A percentile compares a stretch with the other conserved stretches of the same genome.
Evolutionary conservation across 108 stramenopile genomes (phyloP).

Genomic region (Cylindrotheca fusiformis): DNA sequence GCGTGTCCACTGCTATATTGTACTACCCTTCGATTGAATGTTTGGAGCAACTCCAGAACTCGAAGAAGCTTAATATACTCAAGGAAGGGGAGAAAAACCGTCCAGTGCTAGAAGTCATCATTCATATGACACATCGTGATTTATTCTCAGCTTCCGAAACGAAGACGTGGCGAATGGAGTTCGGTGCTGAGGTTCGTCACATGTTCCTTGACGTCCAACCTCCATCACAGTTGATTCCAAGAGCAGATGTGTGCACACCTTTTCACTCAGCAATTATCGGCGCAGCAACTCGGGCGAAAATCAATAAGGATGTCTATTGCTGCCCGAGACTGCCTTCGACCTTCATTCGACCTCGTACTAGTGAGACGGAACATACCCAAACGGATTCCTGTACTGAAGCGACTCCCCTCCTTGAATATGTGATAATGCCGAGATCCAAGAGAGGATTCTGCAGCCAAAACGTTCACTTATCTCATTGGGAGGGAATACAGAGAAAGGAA

Average conservation of each 20-base stretch:
- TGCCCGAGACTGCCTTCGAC: conserved; percentile 22
- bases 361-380: not conserved
- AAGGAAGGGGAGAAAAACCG: not conserved
- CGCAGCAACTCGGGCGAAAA: conserved; percentile 41
- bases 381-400: conserved; percentile 10
- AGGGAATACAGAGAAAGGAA: conserved; percentile 1
- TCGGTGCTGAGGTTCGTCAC: conserved; percentile 44
- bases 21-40: conserved; percentile 37
- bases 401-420: conserved; percentile 62
- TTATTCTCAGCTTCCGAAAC: conserved; percentile 37
- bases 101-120: conserved; percentile 47
- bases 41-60: conserved; percentile 29
- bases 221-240: conserved; percentile 15
- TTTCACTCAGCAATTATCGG: conserved; percentile 58
- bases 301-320: conserved; percentile 43
- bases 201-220: conserved; percentile 41
- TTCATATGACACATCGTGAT: conserved; percentile 58
- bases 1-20: conserved; percentile 60
- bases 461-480: conserved; percentile 3
- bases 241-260: conserved; percentile 32
- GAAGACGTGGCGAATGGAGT: conserved; percentile 45
- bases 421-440: conserved; percentile 54
- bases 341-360: not conserved
- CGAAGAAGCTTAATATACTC: conserved; percentile 23
- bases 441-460: conserved; percentile 26